Evolutionary conservation across 2,329 filamentous ascomycete genomes (phyloP), one percentile per base, ranked within the genome.

Genomic region (Ambrosiella cleistominuta): DNA sequence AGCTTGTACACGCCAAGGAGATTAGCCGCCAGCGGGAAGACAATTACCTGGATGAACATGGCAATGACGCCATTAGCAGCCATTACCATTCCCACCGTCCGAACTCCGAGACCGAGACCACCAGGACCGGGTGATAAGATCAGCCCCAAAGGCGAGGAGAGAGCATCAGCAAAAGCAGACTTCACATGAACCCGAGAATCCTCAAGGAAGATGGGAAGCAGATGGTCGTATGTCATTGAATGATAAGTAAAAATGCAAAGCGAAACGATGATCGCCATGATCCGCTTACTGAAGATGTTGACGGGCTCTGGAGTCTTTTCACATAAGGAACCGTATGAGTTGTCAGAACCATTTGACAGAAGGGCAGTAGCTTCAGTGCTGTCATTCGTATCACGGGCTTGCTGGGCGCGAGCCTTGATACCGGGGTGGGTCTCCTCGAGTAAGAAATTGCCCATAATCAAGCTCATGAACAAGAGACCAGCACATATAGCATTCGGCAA

Each of bases 181-280:
- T 72, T 68, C 51, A 72, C 66, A 35, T 70, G 67, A 62, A 70
- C 71, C 37, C 79, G 77, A 45, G 82, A 76, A 64, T 95, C 89
- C 68, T 96, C 89, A 56, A 95, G 81, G 70, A 95, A 96, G 61
- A 96, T 95, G 7, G 90, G 90, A 57, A 95, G 75, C 0, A 96
- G 77, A 67, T 95, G 87, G 66, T 96, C 91, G 70, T 88, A 96
- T 0, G 86, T 89, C 89, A 96, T 96, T 42, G 85, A 88, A 70
- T 96, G 90, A 68, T 95, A 95, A 3, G 88, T 93, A 71, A 95
- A 95, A 62, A 96, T 87, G 50, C 85, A 87, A 53, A 96, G 72
- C 1, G 90, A 85, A n/a, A 88, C 66, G 44, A 93, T 81, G 57
- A 95, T 79, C 12, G 61, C 27, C 36, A 60, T 57, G 36, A 62